These are phyloP conservation scores for Pseudonitzschia pungens DNA, from an alignment of 108 stramenopile species.

Conservation along the genomic window DNA sequence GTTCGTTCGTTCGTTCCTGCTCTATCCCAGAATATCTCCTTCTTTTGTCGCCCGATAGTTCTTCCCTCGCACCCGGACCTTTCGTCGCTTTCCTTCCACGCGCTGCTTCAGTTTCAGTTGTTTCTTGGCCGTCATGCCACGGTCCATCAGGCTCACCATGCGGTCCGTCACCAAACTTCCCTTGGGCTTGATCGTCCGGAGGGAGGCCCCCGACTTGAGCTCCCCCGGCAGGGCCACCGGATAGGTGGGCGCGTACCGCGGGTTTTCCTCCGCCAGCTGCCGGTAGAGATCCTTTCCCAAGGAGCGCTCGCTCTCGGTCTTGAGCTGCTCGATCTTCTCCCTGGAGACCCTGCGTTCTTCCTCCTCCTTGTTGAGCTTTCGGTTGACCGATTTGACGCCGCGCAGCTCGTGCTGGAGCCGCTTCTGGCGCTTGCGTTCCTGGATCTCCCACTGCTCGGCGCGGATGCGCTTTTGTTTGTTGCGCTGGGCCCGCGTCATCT, in stretches of 20 bases:
- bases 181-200: slow-evolving; percentile 79
- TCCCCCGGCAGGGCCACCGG: slow-evolving; percentile 80
- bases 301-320: slow-evolving; percentile 37
- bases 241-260: slow-evolving; percentile 65
- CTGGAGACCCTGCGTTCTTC: slow-evolving; percentile 24
- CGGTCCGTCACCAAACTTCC: slow-evolving; percentile 78
- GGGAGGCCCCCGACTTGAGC: slow-evolving; percentile 43
- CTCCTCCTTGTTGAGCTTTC: slow-evolving; percentile 28
- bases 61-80: slow-evolving; percentile 44
- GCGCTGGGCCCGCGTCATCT: slow-evolving; percentile 79
- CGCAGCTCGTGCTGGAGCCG: slow-evolving; percentile 54
- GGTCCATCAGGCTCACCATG: slow-evolving; percentile 69
- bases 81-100: slow-evolving; percentile 70
- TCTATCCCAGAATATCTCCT: slow-evolving; percentile 36
- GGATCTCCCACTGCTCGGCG: slow-evolving; percentile 43
- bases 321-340: slow-evolving; percentile 19
- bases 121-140: slow-evolving; percentile 74
- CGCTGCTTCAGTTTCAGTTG: slow-evolving; percentile 44
- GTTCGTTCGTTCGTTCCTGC: not conserved
- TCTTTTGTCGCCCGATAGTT: slow-evolving; percentile 25
- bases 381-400: slow-evolving; percentile 54
- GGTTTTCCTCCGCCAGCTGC: slow-evolving; percentile 52
- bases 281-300: slow-evolving; percentile 56
- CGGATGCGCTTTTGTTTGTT: slow-evolving; percentile 79
- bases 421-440: slow-evolving; percentile 51